These are phyloP conservation scores for Saccharum hybrid DNA, from an alignment of 202 grass and related monocot genomes.

Conservation along the genomic window DNA sequence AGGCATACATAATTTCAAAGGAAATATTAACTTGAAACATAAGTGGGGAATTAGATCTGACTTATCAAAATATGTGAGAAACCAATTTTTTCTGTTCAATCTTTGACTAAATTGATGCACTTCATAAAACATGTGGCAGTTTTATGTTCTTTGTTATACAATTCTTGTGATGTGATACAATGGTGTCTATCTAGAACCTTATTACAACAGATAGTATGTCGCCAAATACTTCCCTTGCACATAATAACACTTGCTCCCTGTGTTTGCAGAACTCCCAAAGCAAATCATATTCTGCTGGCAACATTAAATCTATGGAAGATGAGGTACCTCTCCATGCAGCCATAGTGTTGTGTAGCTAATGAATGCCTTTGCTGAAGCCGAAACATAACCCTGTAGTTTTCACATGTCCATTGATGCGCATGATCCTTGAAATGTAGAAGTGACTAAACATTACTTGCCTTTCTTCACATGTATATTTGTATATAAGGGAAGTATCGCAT, in stretches of 20 bases:
- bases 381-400: not conserved
- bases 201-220: slow-evolving; percentile 8
- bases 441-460: not conserved
- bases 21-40: too few species aligned
- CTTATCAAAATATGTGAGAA: slow-evolving; percentile 21
- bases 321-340: slow-evolving; percentile 47
- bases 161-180: slow-evolving; percentile 5
- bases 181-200: slow-evolving; percentile 26
- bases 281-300: slow-evolving; percentile 41
- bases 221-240: slow-evolving; percentile 1
- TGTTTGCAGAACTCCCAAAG: slow-evolving; percentile 51
- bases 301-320: slow-evolving; percentile 61
- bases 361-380: not conserved
- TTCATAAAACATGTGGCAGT: not conserved
- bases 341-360: not conserved
- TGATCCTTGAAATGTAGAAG: not conserved
- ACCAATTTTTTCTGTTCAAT: slow-evolving; percentile 10
- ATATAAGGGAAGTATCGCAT: too few species aligned
- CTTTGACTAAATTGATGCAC: slow-evolving; percentile 2
- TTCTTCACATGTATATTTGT: too few species aligned
- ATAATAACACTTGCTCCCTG: slow-evolving; percentile 37
- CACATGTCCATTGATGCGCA: not conserved
- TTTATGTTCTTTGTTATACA: slow-evolving; percentile 17
- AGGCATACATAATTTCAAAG: not conserved
- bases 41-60: not conserved